Evolutionary conservation across 139 green algal species (phyloP), one percentile per base, ranked within the genome.

Genomic region (Astrephomene gubernaculifera): DNA sequence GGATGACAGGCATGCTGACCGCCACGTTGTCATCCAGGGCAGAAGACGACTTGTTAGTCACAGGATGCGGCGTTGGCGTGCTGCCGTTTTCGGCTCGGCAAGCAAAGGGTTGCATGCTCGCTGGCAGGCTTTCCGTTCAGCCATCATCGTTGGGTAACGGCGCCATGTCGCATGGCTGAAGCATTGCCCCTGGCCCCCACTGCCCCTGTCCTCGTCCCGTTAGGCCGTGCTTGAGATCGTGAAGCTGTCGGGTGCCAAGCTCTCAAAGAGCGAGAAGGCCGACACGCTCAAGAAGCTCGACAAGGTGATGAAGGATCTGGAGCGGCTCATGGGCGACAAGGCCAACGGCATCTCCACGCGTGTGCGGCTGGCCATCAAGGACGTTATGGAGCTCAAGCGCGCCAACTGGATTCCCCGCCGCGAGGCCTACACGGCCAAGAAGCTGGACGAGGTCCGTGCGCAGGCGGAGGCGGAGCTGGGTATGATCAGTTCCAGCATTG

Each of bases 171-270:
- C n/a, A n/a, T n/a, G n/a, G n/a, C n/a, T n/a, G n/a, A n/a, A n/a
- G n/a, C n/a, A n/a, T n/a, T n/a, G n/a, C n/a, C n/a, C n/a, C n/a
- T n/a, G n/a, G n/a, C n/a, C n/a, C n/a, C n/a, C n/a, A n/a, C n/a
- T n/a, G n/a, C n/a, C n/a, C n/a, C n/a, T n/a, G n/a, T n/a, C n/a
- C n/a, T n/a, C n/a, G n/a, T n/a, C n/a, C n/a, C n/a, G n/a, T n/a
- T n/a, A 96, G 93, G 92, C 95, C 4, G 92, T 97, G 53, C 98
- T 96, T 79, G 96, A 99, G 89, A 92, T 99, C 79, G 71, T 99
- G 12, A 93, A 89, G 64, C 96, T 93, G 2, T 92, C 90, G 38
- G 93, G 94, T 17, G 86, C 63, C 7, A 85, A 87, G 70, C 65
- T 92, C 70, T 71, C 39, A 33, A 87, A 89, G 86, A 87, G 75